phyloP scores from a whole-genome alignment of 345 rosid genomes.

The Gossypium australe region DNA sequence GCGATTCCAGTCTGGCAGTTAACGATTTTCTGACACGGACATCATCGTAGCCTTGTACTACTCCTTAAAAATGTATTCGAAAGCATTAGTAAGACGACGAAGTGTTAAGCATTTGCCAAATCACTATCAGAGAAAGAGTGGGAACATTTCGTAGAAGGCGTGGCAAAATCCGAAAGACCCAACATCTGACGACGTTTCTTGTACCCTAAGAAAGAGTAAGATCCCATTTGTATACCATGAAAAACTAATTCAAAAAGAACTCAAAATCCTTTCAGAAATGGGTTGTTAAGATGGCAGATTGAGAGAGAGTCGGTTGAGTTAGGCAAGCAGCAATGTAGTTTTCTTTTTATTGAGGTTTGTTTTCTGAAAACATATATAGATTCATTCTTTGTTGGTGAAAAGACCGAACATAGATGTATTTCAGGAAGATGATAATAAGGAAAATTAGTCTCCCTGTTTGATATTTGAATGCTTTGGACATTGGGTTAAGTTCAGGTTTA shows the following conservation, averaged over 20 bases:
- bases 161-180: background rate
- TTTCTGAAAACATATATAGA: background rate
- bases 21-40: constrained; percentile 80
- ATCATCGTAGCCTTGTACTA: constrained; percentile 14
- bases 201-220: constrained; percentile 21
- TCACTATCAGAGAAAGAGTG: background rate
- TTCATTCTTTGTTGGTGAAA: constrained; percentile 20
- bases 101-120: background rate
- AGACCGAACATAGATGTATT: constrained; percentile 7
- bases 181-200: background rate
- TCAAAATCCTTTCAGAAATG: background rate
- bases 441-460: background rate
- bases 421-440: constrained; percentile 15
- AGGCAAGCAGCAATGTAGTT: background rate
- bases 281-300: background rate
- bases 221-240: constrained; percentile 18
- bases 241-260: constrained; percentile 3
- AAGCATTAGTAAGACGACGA: constrained; percentile 7
- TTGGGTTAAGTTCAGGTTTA: too few species aligned
- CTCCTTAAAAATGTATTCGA: background rate
- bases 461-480: too few species aligned
- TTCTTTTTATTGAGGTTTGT: background rate
- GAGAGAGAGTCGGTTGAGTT: background rate
- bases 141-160: background rate
- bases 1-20: constrained; percentile 83